Evolutionary conservation across 2,329 filamentous ascomycete genomes (phyloP).

Genomic region (Xylariaceae sp.): DNA sequence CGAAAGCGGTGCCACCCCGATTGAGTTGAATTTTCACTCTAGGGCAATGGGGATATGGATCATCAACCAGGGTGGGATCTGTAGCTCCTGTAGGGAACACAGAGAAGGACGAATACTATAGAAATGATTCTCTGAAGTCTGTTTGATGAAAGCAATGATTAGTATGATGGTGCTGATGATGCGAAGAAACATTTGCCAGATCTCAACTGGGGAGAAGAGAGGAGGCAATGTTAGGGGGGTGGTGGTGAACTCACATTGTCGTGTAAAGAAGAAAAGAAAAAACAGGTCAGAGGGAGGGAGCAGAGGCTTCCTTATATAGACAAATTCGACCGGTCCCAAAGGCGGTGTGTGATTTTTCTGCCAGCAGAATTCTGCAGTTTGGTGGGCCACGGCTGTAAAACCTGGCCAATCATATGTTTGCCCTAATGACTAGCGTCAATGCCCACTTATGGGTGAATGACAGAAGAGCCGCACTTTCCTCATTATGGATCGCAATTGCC

Average conservation of each 20-base stretch:
- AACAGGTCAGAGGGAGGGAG: constrained; percentile 30
- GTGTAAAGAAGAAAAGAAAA: constrained; percentile 49
- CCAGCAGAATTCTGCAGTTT: constrained; percentile 13
- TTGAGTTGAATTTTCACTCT: constrained; percentile 67
- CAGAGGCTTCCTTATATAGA: constrained; percentile 37
- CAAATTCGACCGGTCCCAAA: not conserved
- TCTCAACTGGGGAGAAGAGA: not conserved
- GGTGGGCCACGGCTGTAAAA: too few species aligned
- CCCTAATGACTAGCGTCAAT: too few species aligned
- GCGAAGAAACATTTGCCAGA: not conserved
- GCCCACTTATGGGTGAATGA: too few species aligned
- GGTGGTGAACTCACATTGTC: constrained; percentile 51
- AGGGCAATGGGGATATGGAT: constrained; percentile 78
- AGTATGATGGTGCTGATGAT: constrained; percentile 8
- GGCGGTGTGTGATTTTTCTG: constrained; percentile 17
- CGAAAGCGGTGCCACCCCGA: constrained; percentile 33
- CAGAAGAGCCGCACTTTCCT: too few species aligned
- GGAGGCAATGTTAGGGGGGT: constrained; percentile 31
- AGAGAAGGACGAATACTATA: constrained; percentile 94
- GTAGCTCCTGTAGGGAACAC: constrained; percentile 88
- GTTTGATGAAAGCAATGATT: constrained; percentile 13
- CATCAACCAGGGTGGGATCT: constrained; percentile 96
- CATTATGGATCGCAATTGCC: too few species aligned
- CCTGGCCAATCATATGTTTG: too few species aligned
- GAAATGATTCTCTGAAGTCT: constrained; percentile 77